These are phyloP conservation scores for Sporothrix globosa DNA, from an alignment of 2,329 filamentous ascomycete species.

Conservation along the genomic window DNA sequence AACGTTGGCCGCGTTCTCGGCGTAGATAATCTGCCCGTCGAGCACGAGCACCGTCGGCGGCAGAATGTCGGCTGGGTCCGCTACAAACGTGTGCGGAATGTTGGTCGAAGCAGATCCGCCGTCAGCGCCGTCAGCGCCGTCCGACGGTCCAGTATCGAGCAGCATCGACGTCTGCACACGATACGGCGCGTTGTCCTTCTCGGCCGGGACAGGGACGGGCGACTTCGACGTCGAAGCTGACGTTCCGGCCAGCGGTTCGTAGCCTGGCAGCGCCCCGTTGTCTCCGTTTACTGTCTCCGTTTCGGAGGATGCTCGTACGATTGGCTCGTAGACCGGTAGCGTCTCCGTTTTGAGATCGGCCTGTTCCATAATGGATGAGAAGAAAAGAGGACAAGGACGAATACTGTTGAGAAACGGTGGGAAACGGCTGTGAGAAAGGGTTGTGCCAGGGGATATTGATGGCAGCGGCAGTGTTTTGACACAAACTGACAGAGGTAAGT, in stretches of 20 bases:
- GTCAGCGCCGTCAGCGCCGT: too few species aligned
- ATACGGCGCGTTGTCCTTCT: not conserved
- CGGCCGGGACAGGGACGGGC: not conserved
- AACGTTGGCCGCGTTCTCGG: not conserved
- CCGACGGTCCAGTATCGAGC: not conserved
- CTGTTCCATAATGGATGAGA: not conserved
- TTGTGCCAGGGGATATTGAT: not conserved
- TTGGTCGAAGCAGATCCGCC: not conserved
- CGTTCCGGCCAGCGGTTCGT: not conserved
- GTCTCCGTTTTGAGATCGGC: not conserved
- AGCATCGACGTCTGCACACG: not conserved
- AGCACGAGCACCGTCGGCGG: conserved; percentile 14
- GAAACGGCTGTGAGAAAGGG: not conserved
- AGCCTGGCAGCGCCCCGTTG: not conserved
- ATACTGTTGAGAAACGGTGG: not conserved
- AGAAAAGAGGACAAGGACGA: not conserved
- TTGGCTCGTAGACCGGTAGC: not conserved
- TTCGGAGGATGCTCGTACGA: not conserved
- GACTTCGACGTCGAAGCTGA: not conserved
- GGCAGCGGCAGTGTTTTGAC: not conserved
- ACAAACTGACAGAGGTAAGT: not conserved
- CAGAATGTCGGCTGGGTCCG: not conserved
- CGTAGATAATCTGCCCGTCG: not conserved
- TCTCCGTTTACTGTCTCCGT: not conserved
- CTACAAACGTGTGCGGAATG: not conserved